A percentile compares a stretch with the other conserved stretches of the same genome.
phyloP scores from a whole-genome alignment of 2,329 filamentous ascomycete species.

The Fusarium floridanum region DNA sequence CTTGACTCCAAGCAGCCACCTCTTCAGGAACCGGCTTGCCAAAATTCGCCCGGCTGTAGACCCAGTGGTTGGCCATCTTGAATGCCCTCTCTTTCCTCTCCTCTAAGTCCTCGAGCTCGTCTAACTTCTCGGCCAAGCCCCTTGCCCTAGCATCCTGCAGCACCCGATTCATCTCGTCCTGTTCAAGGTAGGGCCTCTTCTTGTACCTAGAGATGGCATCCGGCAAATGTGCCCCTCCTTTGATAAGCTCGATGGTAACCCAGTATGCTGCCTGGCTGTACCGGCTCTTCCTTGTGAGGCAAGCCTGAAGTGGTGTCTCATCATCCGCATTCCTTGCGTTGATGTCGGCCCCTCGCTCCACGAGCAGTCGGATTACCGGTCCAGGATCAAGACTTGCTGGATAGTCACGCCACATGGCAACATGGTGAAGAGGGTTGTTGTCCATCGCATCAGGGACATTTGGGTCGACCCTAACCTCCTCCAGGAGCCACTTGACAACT shows the following conservation, averaged over 20 bases:
- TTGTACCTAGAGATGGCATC: neutral
- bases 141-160: neutral
- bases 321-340: constrained; percentile 2
- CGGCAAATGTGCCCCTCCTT: neutral
- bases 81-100: neutral
- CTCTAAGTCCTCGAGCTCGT: neutral
- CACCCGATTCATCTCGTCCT: neutral
- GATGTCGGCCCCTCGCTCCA: constrained; percentile 1
- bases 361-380: neutral
- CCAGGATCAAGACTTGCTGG: neutral
- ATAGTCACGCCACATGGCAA: neutral
- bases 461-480: neutral
- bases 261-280: neutral
- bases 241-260: neutral
- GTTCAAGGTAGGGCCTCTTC: constrained; percentile 1
- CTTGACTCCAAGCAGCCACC: neutral
- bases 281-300: neutral
- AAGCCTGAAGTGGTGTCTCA: neutral
- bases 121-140: neutral
- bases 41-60: neutral
- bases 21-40: neutral
- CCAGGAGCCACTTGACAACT: neutral
- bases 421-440: constrained; percentile 1
- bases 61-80: neutral
- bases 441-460: neutral